Conservation (phyloP, 2,329 filamentous ascomycete species). For the Pyrenochaeta sp. region DNA sequence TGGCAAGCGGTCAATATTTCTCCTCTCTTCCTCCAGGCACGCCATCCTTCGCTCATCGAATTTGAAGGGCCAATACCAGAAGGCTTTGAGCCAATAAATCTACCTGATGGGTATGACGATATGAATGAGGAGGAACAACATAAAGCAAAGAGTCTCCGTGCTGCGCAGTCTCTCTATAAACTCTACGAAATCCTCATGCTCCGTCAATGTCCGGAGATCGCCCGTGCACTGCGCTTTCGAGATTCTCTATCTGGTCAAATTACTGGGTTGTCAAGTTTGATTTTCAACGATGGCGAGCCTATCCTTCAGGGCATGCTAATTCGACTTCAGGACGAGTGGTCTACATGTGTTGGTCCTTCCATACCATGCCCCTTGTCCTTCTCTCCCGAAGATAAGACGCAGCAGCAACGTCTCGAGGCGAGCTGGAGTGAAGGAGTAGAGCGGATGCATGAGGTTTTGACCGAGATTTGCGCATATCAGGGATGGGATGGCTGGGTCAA, state of each 20-base stretch:
- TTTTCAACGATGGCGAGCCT: conserved; percentile 27
- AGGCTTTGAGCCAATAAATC: conserved; percentile 17
- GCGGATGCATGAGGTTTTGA: conserved; percentile 28
- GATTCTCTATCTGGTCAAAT: conserved; percentile 22
- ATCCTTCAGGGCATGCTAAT: conserved; percentile 26
- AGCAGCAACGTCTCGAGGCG: conserved; percentile 24
- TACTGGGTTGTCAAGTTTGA: conserved; percentile 20
- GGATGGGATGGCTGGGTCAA: conserved; percentile 36
- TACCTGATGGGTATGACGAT: conserved; percentile 24
- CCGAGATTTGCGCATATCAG: conserved; percentile 26
- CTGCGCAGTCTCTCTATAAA: conserved; percentile 29
- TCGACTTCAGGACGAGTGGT: conserved; percentile 25
- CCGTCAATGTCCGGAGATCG: conserved; percentile 22
- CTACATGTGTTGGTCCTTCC: conserved; percentile 8
- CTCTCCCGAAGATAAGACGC: conserved; percentile 19
- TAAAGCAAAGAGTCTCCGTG: conserved; percentile 24
- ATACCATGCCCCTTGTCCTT: conserved; percentile 29
- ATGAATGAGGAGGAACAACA: conserved; percentile 21
- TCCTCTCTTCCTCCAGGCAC: conserved; percentile 37
- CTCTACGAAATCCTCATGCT: conserved; percentile 26
- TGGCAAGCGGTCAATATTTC: conserved; percentile 43
- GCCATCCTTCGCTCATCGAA: conserved; percentile 34
- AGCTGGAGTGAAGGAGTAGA: conserved; percentile 29
- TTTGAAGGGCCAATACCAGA: conserved; percentile 29
- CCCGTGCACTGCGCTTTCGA: conserved; percentile 21